Evolutionary conservation across 768 basidiomycete species (phyloP), one percentile per base, ranked within the genome.

Genomic region (Leccinum olivaceopallidum): DNA sequence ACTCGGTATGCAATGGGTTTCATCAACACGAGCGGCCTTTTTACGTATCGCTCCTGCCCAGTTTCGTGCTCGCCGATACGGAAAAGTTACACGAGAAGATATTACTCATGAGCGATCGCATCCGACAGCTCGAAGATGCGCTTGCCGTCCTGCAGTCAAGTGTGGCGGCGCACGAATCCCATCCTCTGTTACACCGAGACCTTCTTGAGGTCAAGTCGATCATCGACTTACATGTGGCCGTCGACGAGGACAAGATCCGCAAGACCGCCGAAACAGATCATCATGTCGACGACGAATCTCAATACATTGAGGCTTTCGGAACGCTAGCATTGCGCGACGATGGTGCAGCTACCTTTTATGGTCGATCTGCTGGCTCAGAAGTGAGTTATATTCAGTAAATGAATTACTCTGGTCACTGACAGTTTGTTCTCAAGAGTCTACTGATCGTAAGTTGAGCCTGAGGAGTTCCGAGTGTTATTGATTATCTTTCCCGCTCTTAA

Each of bases 1-100:
- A 91, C 89, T 44, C 80, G 89, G 88, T 88, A 66, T 59, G 82
- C 42, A n/a, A 60, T 42, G 52, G 9, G 37, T 16, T 57, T 24
- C 24, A 16, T 9, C 36, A 24, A 20, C n/a, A 9, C n/a, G 7
- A 28, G 5, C 32, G 24, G 10, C 53, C 9, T 32, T 28, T 58
- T 53, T 9, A 61, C 32, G 55, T 36, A 16, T 30, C 1, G 1
- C 49, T 32, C 56, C 13, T 14, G 30, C 8, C 4, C 49, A 88
- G 87, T 42, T 89, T 89, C 64, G 88, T 89, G 28, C 80, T 89
- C 22, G 87, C 87, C 3, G 87, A 87, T 59, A 89, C 87, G 1
- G 88, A 88, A 60, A 83, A 83, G 58, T 74, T 89, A 51, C 88
- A 90, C 67, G 75, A 81, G 48, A 89, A 88, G 71, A 89, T 90